Evolutionary conservation across 805 yeast genomes (phyloP).

Genomic region (Ogataea methanolica): DNA sequence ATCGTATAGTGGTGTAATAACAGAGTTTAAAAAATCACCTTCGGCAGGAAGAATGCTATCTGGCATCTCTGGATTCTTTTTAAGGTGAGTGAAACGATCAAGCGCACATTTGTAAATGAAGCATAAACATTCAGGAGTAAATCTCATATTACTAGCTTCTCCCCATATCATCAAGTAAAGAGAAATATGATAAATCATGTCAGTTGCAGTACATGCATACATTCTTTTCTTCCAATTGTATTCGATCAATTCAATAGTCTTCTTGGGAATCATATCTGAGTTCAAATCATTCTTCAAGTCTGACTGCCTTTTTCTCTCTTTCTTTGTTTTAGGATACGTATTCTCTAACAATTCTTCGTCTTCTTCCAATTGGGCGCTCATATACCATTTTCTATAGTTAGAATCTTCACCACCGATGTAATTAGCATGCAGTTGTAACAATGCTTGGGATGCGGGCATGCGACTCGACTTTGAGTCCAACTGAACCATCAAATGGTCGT

Average conservation of each 20-base stretch:
- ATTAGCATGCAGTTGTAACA: slow-evolving; percentile 76
- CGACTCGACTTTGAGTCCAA: slow-evolving; percentile 86
- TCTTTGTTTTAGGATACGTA: slow-evolving; percentile 56
- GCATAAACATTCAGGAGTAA: slow-evolving; percentile 47
- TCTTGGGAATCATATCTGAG: slow-evolving; percentile 17
- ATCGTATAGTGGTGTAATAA: slow-evolving; percentile 47
- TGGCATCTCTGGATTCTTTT: slow-evolving; percentile 16
- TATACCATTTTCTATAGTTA: slow-evolving; percentile 88
- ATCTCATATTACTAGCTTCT: slow-evolving; percentile 63
- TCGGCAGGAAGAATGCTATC: slow-evolving; percentile 8
- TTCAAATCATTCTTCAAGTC: slow-evolving; percentile 12
- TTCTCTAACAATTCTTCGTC: slow-evolving; percentile 62
- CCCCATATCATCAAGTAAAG: slow-evolving; percentile 68
- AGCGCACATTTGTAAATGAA: slow-evolving; percentile 53
- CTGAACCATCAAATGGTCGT: slow-evolving; percentile 72
- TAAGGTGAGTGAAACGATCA: slow-evolving; percentile 41
- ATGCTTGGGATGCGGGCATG: slow-evolving; percentile 64
- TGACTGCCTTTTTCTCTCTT: slow-evolving; percentile 50
- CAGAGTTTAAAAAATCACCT: slow-evolving; percentile 32
- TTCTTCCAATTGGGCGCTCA: slow-evolving; percentile 75
- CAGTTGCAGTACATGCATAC: slow-evolving; percentile 47
- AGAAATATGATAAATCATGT: slow-evolving; percentile 62
- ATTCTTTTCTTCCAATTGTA: slow-evolving; percentile 71
- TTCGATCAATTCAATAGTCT: slow-evolving; percentile 67
- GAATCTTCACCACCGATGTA: slow-evolving; percentile 89